A percentile compares a stretch with the other conserved stretches of the same genome.
These are phyloP conservation scores for Herpetomonas tarakana DNA, from an alignment of 208 protist genomes.

Conservation along the genomic window DNA sequence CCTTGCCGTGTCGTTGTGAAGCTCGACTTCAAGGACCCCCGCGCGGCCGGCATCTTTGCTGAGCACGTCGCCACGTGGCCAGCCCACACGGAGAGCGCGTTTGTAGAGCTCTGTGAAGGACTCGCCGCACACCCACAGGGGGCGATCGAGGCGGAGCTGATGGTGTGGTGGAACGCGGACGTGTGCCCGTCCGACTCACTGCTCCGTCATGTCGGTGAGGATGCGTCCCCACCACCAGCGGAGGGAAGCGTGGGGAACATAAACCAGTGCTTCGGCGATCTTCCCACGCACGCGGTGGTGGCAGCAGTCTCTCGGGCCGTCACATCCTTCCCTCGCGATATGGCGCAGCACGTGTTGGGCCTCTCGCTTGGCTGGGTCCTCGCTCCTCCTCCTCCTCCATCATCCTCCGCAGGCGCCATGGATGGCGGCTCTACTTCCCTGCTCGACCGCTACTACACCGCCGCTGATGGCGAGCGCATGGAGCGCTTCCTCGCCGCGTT, in stretches of 20 bases:
- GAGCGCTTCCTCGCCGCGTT: conserved; percentile 9
- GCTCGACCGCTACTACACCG: conserved; percentile 10
- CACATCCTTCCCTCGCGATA: background rate
- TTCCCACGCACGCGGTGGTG: background rate
- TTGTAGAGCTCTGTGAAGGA: conserved; percentile 8
- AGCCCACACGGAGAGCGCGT: conserved; percentile 1
- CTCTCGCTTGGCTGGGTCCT: conserved; percentile 47
- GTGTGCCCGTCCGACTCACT: conserved; percentile 11
- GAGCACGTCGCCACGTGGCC: background rate
- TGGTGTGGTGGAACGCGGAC: conserved; percentile 56
- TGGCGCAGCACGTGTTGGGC: conserved; percentile 2
- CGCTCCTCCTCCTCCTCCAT: conserved; percentile 1
- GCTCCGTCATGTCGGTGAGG: background rate
- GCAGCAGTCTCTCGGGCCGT: background rate
- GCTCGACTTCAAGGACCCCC: conserved; percentile 41
- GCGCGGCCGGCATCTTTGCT: conserved; percentile 21
- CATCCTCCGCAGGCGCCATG: background rate
- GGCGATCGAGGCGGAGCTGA: conserved; percentile 4
- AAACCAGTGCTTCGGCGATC: background rate
- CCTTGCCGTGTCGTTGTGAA: conserved; percentile 27
- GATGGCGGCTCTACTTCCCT: background rate
- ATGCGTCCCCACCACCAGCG: background rate
- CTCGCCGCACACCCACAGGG: background rate
- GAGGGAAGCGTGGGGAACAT: background rate
- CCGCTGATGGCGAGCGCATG: conserved; percentile 14